Base-by-base conservation (phyloP, 139 green algal genomes). In the Edaphochlamys debaryana region DNA sequence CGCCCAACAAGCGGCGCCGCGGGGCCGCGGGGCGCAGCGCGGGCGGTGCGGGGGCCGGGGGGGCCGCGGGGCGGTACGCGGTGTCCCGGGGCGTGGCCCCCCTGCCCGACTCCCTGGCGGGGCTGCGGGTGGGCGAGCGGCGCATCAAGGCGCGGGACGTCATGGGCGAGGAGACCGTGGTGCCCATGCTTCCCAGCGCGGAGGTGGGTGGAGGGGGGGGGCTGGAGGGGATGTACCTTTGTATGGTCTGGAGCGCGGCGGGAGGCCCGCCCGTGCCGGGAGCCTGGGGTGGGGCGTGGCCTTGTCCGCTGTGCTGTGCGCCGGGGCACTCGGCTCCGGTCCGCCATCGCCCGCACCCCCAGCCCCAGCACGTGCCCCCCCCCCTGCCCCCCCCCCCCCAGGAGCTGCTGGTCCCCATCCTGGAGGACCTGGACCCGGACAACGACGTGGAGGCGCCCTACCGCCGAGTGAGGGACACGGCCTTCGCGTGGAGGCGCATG, bases 401-500 rank as follows among this genome's bases (percentile, higher is more conserved):
- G 85, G 85, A 86, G 66, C 78, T 86, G 29, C 56, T 77, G 75
- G 56, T 19, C 1, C 74, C 73, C 36, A 79, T 90, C n/a, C 54
- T 79, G 19, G 75, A 85, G 42, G 80, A 87, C 68, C 63, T 87
- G 45, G 86, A 90, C 50, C 86, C 86, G 27, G 86, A 87, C 58
- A 82, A 70, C 34, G 56, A 68, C 48, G 82, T 90, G 27, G 86
- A 90, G 58, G 37, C 79, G 60, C 63, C 67, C 23, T 90, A 85
- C 78, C 64, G 82, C 20, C 64, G 79, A 22, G 79, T 82, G 42
- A 60, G 72, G 36, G 63, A 72, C 56, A 56, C 52, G 60, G 74
- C 86, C 27, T 90, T 84, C 58, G 77, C 71, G 9, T 90, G 87
- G 87, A 88, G 88, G 79, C 66, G 74, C 22, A 36, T 79, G 70